These are phyloP conservation scores for Aethionema arabicum DNA, from an alignment of 345 rosid species.

Conservation along the genomic window DNA sequence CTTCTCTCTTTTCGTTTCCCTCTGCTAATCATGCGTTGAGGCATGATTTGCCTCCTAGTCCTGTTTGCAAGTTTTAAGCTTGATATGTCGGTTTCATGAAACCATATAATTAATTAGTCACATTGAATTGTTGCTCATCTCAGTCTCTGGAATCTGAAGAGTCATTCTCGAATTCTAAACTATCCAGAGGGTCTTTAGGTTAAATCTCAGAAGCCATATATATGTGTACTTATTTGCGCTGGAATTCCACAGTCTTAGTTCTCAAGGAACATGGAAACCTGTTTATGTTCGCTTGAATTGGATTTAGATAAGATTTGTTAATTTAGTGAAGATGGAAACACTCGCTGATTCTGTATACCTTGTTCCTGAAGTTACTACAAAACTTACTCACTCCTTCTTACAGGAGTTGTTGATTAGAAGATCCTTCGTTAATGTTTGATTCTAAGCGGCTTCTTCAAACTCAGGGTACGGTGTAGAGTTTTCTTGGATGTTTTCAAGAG, in stretches of 20 bases:
- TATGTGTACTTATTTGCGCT: slow-evolving; percentile 1
- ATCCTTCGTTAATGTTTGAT: slow-evolving; percentile 3
- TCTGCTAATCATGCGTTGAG: not conserved
- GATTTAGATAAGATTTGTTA: slow-evolving; percentile 5
- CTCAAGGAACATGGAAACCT: not conserved
- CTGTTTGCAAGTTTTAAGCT: slow-evolving; percentile 10
- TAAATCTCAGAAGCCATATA: not conserved
- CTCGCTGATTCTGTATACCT: slow-evolving; percentile 20
- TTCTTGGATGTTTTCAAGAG: slow-evolving; percentile 13
- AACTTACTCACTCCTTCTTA: slow-evolving; percentile 8
- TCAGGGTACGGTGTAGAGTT: not conserved
- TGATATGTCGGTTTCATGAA: slow-evolving; percentile 17
- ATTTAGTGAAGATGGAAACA: slow-evolving; percentile 6
- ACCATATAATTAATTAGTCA: not conserved
- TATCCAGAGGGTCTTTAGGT: not conserved
- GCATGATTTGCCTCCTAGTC: slow-evolving; percentile 19
- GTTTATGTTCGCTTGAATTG: slow-evolving; percentile 3
- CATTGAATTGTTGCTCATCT: slow-evolving; percentile 6
- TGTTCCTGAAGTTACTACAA: slow-evolving; percentile 14
- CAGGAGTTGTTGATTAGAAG: not conserved
- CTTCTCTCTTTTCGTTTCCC: not conserved
- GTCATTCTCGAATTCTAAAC: not conserved
- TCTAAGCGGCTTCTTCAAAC: slow-evolving; percentile 7
- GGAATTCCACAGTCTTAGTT: not conserved
- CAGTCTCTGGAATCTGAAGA: slow-evolving; percentile 13